Percentiles rank a stretch among this genome's conserved stretches.
Evolutionary conservation across 306 rosid genomes (phyloP).

Genomic region (Geum urbanum): DNA sequence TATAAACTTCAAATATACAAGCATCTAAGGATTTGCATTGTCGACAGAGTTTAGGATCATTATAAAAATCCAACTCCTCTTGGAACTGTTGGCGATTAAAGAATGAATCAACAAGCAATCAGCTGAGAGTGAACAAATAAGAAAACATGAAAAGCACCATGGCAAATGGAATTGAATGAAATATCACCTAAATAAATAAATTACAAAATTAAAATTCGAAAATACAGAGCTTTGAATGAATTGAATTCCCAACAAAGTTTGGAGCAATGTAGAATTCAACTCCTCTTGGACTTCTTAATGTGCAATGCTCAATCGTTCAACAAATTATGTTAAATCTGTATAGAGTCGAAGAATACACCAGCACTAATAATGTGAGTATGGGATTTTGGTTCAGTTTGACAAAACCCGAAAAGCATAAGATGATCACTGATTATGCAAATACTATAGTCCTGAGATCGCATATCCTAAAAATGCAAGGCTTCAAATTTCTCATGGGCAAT

Average conservation of each 20-base stretch:
- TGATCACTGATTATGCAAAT: background rate
- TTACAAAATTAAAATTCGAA: background rate
- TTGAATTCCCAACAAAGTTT: slow-evolving; percentile 1
- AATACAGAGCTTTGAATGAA: background rate
- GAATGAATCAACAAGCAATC: too few species aligned
- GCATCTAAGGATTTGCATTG: background rate
- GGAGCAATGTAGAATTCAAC: background rate
- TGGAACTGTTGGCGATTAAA: background rate
- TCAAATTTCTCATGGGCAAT: background rate
- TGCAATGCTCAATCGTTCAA: background rate
- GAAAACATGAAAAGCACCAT: too few species aligned
- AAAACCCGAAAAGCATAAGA: background rate
- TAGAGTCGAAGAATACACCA: too few species aligned
- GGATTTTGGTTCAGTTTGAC: background rate
- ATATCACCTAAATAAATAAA: too few species aligned
- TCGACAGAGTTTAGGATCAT: background rate
- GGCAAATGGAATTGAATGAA: too few species aligned
- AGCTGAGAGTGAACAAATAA: too few species aligned
- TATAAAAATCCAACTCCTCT: background rate
- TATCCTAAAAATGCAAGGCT: background rate
- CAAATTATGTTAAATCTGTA: background rate
- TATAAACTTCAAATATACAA: background rate
- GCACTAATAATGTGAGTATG: background rate
- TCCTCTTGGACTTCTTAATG: background rate
- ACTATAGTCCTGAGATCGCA: background rate